Conservation (phyloP, 805 yeast species). For the Ogataea ramenticola region DNA sequence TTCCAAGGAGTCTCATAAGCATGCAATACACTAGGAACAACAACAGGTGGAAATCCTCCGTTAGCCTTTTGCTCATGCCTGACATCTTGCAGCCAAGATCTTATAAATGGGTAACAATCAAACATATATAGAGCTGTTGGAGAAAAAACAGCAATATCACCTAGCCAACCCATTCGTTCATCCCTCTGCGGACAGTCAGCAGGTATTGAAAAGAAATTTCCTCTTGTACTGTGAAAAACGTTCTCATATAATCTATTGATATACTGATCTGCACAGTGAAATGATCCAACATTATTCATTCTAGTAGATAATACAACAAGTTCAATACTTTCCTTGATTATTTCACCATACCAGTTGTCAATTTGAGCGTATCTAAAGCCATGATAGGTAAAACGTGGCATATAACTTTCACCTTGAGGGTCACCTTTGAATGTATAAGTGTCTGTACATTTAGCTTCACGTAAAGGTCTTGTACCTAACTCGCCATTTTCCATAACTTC, state of each 20-base stretch:
- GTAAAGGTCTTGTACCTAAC: conserved; percentile 16
- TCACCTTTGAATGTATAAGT: conserved; percentile 13
- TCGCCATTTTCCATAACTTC: conserved; percentile 21
- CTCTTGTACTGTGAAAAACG: conserved; percentile 15
- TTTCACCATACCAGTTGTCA: conserved; percentile 14
- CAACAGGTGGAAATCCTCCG: conserved; percentile 13
- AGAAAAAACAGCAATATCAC: conserved; percentile 18
- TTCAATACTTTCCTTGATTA: conserved; percentile 8
- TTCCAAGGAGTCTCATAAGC: conserved; percentile 8
- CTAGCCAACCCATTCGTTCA: conserved; percentile 22
- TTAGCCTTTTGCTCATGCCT: conserved; percentile 13
- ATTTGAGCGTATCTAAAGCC: conserved; percentile 19
- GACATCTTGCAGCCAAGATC: conserved; percentile 16
- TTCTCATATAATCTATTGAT: conserved; percentile 12
- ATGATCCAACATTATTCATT: conserved; percentile 12
- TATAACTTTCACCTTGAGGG: conserved; percentile 12
- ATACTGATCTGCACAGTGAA: conserved; percentile 13
- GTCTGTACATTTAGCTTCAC: conserved; percentile 16
- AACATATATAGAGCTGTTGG: conserved; percentile 18
- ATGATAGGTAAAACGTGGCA: conserved; percentile 18
- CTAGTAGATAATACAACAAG: conserved; percentile 12
- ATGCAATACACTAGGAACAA: conserved; percentile 15
- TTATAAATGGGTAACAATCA: conserved; percentile 13
- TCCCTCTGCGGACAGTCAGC: conserved; percentile 24
- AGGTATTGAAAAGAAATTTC: conserved; percentile 18